phyloP scores from a whole-genome alignment of 2,329 filamentous ascomycete genomes.

The Davidsoniella virescens region DNA sequence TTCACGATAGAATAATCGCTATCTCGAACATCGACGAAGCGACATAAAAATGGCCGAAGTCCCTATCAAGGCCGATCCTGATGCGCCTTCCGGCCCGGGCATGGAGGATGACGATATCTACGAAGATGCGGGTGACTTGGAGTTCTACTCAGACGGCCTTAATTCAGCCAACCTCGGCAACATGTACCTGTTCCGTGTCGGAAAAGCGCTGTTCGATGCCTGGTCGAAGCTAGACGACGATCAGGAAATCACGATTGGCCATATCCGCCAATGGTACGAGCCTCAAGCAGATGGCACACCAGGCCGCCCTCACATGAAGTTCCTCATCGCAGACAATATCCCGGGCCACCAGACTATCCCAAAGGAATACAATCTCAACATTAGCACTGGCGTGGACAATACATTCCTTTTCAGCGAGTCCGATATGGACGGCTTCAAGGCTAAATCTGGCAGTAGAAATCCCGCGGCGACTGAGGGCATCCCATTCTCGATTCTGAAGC shows the following conservation, averaged over 20 bases:
- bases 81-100: slow-evolving; percentile 19
- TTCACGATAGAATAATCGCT: too few relatives aligned
- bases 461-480: slow-evolving; percentile 42
- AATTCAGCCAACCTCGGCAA: slow-evolving; percentile 22
- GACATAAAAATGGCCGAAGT: slow-evolving; percentile 7
- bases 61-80: slow-evolving; percentile 33
- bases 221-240: slow-evolving; percentile 63
- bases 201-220: slow-evolving; percentile 63
- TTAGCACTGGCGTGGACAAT: slow-evolving; percentile 52
- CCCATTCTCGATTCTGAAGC: slow-evolving; percentile 37
- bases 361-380: slow-evolving; percentile 71
- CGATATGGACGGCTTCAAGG: slow-evolving; percentile 39
- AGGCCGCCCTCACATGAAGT: slow-evolving; percentile 31
- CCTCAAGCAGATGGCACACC: slow-evolving; percentile 20
- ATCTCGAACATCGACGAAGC: not conserved
- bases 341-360: slow-evolving; percentile 60
- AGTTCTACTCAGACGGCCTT: slow-evolving; percentile 31
- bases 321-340: slow-evolving; percentile 51
- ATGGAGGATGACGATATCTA: slow-evolving; percentile 53
- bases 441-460: slow-evolving; percentile 38
- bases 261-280: slow-evolving; percentile 44
- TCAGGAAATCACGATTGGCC: slow-evolving; percentile 67
- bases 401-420: slow-evolving; percentile 84
- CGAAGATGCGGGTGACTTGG: slow-evolving; percentile 39
- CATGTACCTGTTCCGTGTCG: slow-evolving; percentile 61